Conservation (phyloP, 108 stramenopile genomes). For the Licmophora abbreviata region DNA sequence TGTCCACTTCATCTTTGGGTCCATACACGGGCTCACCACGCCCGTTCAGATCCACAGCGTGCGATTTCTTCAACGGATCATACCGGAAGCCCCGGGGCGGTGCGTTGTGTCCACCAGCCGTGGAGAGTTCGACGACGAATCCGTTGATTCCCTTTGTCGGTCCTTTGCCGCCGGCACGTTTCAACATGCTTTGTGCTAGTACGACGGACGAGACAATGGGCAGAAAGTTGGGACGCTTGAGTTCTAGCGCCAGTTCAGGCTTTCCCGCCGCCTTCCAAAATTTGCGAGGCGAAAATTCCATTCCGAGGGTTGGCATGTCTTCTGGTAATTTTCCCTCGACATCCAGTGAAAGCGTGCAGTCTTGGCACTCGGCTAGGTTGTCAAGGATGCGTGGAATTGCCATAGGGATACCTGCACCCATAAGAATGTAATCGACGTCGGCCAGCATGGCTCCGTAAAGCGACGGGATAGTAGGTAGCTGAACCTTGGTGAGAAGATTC, state of each 20-base stretch:
- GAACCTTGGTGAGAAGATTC: constrained; percentile 39
- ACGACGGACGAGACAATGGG: constrained; percentile 41
- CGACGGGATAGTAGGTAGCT: constrained; percentile 29
- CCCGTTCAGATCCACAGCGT: constrained; percentile 14
- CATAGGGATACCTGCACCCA: constrained; percentile 44
- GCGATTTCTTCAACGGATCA: constrained; percentile 13
- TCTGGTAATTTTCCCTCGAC: constrained; percentile 6
- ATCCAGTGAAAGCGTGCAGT: constrained; percentile 23
- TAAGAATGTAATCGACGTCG: constrained; percentile 40
- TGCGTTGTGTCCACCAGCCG: constrained; percentile 45
- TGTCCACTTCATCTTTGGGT: constrained; percentile 34
- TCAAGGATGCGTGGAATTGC: constrained; percentile 42
- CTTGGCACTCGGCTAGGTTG: constrained; percentile 25
- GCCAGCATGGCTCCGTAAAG: constrained; percentile 48
- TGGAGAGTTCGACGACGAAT: constrained; percentile 33
- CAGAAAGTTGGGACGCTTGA: constrained; percentile 30
- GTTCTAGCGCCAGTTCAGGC: constrained; percentile 13
- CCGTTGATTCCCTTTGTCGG: constrained; percentile 38
- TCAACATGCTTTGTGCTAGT: constrained; percentile 38
- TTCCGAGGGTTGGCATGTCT: neutral
- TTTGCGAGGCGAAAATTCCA: constrained; percentile 21
- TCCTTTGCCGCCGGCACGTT: constrained; percentile 31
- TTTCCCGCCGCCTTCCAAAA: constrained; percentile 31
- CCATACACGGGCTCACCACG: constrained; percentile 34
- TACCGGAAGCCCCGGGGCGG: constrained; percentile 38